Evolutionary conservation across 495 filamentous ascomycete genomes (phyloP).

Genomic region (Tetracladium setigerum): DNA sequence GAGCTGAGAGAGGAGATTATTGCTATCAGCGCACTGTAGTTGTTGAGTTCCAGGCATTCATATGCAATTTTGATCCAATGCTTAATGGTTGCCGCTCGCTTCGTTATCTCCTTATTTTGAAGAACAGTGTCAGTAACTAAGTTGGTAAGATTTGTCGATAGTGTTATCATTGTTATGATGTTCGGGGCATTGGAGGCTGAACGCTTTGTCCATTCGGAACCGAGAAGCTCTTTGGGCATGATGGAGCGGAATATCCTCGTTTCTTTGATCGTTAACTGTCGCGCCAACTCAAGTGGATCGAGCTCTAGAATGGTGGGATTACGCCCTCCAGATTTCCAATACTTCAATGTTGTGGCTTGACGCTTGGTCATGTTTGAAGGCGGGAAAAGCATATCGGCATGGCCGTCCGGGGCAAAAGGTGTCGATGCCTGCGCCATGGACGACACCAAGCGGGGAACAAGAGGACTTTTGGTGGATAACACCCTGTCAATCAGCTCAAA

Average conservation of each 20-base stretch:
- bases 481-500: slow-evolving; percentile 75
- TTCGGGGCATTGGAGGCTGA: slow-evolving; percentile 73
- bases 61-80: slow-evolving; percentile 97
- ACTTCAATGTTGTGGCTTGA: slow-evolving; percentile 62
- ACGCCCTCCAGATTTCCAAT: slow-evolving; percentile 63
- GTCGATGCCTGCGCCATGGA: slow-evolving; percentile 84
- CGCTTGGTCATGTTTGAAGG: slow-evolving; percentile 63
- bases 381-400: slow-evolving; percentile 63
- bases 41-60: slow-evolving; percentile 80
- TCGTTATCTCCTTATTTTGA: slow-evolving; percentile 78
- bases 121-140: slow-evolving; percentile 95
- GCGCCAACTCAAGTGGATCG: slow-evolving; percentile 84
- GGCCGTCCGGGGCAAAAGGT: slow-evolving; percentile 57
- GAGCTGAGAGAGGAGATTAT: slow-evolving; percentile 91
- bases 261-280: slow-evolving; percentile 90
- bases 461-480: slow-evolving; percentile 59
- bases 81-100: slow-evolving; percentile 84
- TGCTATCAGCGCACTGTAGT: slow-evolving; percentile 95
- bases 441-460: slow-evolving; percentile 79
- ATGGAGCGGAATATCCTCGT: slow-evolving; percentile 91
- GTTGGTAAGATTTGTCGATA: slow-evolving; percentile 87
- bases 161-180: slow-evolving; percentile 85
- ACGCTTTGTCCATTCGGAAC: slow-evolving; percentile 87
- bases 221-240: slow-evolving; percentile 84
- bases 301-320: slow-evolving; percentile 83